Conservation (phyloP, 192 early-diverging fungal species). For the Dispira simplex region DNA sequence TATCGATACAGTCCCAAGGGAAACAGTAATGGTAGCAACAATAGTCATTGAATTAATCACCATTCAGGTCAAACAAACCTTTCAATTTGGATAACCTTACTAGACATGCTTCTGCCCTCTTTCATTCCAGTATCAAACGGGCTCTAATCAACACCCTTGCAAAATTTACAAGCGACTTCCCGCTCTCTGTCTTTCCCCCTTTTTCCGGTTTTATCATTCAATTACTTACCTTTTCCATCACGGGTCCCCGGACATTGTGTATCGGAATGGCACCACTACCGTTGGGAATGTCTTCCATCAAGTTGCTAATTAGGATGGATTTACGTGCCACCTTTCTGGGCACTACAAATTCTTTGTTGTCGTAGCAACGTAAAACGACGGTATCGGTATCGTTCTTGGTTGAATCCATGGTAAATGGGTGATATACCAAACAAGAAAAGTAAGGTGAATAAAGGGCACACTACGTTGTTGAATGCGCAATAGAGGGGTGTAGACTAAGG, state of each 20-base stretch:
- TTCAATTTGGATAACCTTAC: neutral
- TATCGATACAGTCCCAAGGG: too few species aligned
- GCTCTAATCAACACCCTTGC: neutral
- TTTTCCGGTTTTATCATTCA: too few species aligned
- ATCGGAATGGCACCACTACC: slow-evolving; percentile 53
- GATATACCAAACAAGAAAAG: neutral
- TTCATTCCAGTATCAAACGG: too few species aligned
- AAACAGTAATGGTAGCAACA: too few species aligned
- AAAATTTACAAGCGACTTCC: neutral
- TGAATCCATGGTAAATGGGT: neutral
- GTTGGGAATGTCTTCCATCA: slow-evolving; percentile 65
- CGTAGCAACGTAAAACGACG: neutral
- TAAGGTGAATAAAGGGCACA: neutral
- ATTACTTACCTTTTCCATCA: slow-evolving; percentile 50
- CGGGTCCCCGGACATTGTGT: slow-evolving; percentile 54
- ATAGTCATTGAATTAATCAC: too few species aligned
- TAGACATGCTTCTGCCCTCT: neutral
- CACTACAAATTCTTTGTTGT: neutral
- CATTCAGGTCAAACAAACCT: neutral
- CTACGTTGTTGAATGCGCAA: too few species aligned
- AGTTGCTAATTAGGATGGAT: slow-evolving; percentile 63
- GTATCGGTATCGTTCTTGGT: neutral
- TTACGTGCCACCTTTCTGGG: slow-evolving; percentile 37
- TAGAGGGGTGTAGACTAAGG: too few species aligned
- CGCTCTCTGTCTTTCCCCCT: neutral